Base-by-base conservation (phyloP, 2,329 filamentous ascomycete species). In the Lomentospora prolificans region DNA sequence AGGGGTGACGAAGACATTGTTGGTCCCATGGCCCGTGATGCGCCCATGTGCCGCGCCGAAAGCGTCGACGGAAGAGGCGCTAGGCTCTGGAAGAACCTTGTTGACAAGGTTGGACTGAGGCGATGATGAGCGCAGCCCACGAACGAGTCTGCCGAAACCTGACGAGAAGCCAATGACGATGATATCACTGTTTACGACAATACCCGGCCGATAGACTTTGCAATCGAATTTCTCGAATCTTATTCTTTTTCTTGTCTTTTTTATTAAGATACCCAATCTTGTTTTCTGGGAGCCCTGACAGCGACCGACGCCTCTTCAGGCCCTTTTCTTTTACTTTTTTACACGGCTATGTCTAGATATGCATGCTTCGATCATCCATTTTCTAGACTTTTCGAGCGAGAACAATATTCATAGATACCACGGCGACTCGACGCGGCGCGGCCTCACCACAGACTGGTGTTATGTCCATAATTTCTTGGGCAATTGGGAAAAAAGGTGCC, bases 1-100 rank as follows among this genome's bases (percentile, higher is more conserved):
- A 81, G 92, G 30, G 90, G 90, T 54, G 90, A 96, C 64, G 86
- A 91, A 63, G 91, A 95, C 68, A 95, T 96, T 66, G 90, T 96
- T 48, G 91, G 91, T 1, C 91, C 91, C 5, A 96, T 96, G 91
- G 82, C 84, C 62, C 79, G 80, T 10, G 78, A 81, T 61, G 72
- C 74, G 39, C 70, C 75, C 59, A 82, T 82, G 78, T 67, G 70
- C 28, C 71, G 75, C 50, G 68, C 71, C 12, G 67, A 66, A 50
- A 72, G 70, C 57, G 74, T 77, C 48, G 72, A 75, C 60, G 71
- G 71, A 60, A 74, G 71, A 59, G 64, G 69, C 17, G 65, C 69
- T 39, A 72, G 72, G 53, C 79, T 79, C 64, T 74, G 76, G 72
- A 56, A 19, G 30, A 55, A 50, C 19, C 25, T 55, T 7, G 41